phyloP scores from a whole-genome alignment of 768 basidiomycete genomes.

The Gloeopeniophorella convolvens region DNA sequence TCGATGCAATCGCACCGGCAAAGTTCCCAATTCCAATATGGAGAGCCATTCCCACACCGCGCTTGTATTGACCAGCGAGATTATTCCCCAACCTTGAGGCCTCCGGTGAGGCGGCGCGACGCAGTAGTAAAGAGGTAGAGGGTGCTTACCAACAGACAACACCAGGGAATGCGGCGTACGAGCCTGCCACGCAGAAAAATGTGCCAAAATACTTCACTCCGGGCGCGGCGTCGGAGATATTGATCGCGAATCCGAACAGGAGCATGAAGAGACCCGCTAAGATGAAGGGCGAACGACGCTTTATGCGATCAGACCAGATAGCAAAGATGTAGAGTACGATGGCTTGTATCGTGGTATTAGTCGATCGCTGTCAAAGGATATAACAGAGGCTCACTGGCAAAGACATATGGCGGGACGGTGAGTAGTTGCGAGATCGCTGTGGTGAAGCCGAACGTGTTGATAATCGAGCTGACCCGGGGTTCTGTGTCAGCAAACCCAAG shows the following conservation, averaged over 20 bases:
- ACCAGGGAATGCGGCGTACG: conserved; percentile 54
- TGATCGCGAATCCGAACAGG: conserved; percentile 56
- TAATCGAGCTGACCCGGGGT: background rate
- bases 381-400: conserved; percentile 43
- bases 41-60: conserved; percentile 58
- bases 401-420: conserved; percentile 59
- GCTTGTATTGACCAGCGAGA: conserved; percentile 62
- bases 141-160: conserved; percentile 49
- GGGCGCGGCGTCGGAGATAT: conserved; percentile 44
- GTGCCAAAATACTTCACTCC: conserved; percentile 69
- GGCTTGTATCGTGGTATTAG: conserved; percentile 31
- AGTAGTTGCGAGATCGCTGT: conserved; percentile 50
- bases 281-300: conserved; percentile 54
- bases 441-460: conserved; percentile 45
- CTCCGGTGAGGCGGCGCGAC: background rate
- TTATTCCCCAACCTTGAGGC: conserved; percentile 55
- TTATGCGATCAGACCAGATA: conserved; percentile 49
- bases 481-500: background rate
- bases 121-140: background rate
- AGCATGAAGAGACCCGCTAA: conserved; percentile 42
- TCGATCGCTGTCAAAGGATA: background rate
- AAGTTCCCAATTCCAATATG: conserved; percentile 68
- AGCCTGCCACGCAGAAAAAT: conserved; percentile 61
- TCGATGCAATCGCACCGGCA: conserved; percentile 55
- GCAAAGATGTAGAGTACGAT: conserved; percentile 47